Percentiles rank a stretch among this genome's conserved stretches.
Conservation (phyloP, 2,329 filamentous ascomycete genomes). For the Diplocarpon rosae region DNA sequence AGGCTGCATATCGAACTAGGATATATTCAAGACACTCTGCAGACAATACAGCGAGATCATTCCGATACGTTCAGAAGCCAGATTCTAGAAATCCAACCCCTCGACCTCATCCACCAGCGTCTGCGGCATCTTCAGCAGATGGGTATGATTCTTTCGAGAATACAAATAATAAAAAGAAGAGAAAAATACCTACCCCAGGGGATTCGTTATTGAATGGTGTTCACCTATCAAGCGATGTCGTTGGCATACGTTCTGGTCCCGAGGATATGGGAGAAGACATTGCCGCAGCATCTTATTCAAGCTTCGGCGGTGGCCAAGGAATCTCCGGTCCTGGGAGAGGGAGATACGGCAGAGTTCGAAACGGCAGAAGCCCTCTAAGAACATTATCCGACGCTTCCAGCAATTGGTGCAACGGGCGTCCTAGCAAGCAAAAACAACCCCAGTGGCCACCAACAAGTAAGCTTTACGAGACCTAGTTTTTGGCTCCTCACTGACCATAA, state of each 20-base stretch:
- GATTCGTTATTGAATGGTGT: conserved; percentile 41
- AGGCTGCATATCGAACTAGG: conserved; percentile 24
- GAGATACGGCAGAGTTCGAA: conserved; percentile 60
- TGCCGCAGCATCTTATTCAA: conserved; percentile 41
- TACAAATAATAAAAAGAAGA: conserved; percentile 98
- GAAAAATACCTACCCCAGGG: conserved; percentile 88
- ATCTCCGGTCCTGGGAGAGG: conserved; percentile 80
- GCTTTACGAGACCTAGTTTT: conserved; percentile 7
- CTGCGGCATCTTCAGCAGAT: conserved; percentile 62
- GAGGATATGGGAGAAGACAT: conserved; percentile 34
- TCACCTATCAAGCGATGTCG: conserved; percentile 49
- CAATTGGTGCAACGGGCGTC: conserved; percentile 27
- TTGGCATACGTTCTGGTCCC: conserved; percentile 41
- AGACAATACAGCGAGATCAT: conserved; percentile 34
- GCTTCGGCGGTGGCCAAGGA: conserved; percentile 49
- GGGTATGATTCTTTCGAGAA: conserved; percentile 98
- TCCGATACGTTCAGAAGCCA: conserved; percentile 34
- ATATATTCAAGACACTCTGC: conserved; percentile 36
- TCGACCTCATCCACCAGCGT: conserved; percentile 43
- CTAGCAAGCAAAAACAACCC: conserved; percentile 25
- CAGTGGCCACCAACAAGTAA: conserved; percentile 25
- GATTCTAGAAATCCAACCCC: conserved; percentile 37
- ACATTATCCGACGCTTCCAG: conserved; percentile 42
- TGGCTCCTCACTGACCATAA: conserved; percentile 18
- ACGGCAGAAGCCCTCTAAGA: conserved; percentile 50